Evolutionary conservation across 768 basidiomycete genomes (phyloP), one percentile per base, ranked within the genome.

Genomic region (Leccinum fibrillosum): DNA sequence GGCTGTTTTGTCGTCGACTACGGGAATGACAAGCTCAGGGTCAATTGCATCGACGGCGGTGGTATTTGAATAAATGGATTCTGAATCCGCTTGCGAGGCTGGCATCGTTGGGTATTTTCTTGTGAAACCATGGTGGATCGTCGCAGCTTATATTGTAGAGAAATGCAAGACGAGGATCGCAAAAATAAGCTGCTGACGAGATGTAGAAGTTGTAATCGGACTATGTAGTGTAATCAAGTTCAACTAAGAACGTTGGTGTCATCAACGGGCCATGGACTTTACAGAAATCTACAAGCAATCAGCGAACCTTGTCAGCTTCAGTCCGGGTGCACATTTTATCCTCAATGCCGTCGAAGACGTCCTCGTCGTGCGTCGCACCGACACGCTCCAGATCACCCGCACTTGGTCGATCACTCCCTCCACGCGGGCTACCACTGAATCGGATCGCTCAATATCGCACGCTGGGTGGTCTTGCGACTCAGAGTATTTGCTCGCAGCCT

Each of bases 401-500:
- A 89, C 91, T 19, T 95, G 90, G 89, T 78, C 83, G 28, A 73
- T 92, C 58, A 80, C 86, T 68, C 63, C 78, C 49, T 78, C 78
- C 19, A 82, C 86, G 7, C 77, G 80, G 5, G 82, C 64, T 30
- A 62, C 67, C 47, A 56, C 74, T 13, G 64, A 49, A 61, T 57
- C 57, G 10, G 67, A 80, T 37, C 66, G 67, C 15, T 80, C 77
- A 71, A 86, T 96, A 65, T 86, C 91, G 17, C 86, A 89, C 64
- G 77, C 89, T 3, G 85, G 81, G 6, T 98, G 93, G 93, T 92
- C 92, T 17, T 85, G 82, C 66, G 93, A 96, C 68, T 91, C 93
- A 2, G 88, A 92, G 70, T 92, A 90, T 67, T 77, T 97, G 56
- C 75, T 96, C 15, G 92, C 89, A 13, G 89, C 86, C 21, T 92